Conservation (phyloP, 129 eudicot genomes). For the Helichrysum umbraculigerum region DNA sequence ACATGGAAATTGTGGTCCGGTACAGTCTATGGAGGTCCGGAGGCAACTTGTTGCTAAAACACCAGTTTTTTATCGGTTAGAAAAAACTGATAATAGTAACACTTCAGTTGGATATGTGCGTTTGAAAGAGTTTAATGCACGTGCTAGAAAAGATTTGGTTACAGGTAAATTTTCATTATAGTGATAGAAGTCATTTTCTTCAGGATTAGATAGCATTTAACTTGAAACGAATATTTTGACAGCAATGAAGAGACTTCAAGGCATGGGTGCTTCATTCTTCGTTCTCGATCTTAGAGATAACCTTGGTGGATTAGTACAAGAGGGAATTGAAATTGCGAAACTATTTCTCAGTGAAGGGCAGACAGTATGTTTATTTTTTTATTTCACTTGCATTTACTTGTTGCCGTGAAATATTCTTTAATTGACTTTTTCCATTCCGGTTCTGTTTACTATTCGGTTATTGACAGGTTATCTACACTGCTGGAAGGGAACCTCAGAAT, state of each 20-base stretch:
- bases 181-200: not conserved
- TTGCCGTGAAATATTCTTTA: not conserved
- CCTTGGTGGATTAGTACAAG: slow-evolving; percentile 95
- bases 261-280: slow-evolving; percentile 71
- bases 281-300: slow-evolving; percentile 95
- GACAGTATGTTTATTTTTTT: slow-evolving; percentile 45
- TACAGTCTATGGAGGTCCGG: slow-evolving; percentile 58
- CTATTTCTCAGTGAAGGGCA: slow-evolving; percentile 77
- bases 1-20: slow-evolving; percentile 93
- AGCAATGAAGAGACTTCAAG: slow-evolving; percentile 95
- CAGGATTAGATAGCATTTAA: not conserved
- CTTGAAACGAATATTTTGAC: slow-evolving; percentile 24
- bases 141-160: slow-evolving; percentile 88
- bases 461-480: slow-evolving; percentile 83
- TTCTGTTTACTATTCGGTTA: slow-evolving; percentile 16
- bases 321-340: slow-evolving; percentile 94
- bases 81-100: slow-evolving; percentile 62
- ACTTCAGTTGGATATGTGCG: slow-evolving; percentile 82
- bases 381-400: not conserved
- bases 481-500: slow-evolving; percentile 80
- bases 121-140: slow-evolving; percentile 91
- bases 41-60: slow-evolving; percentile 89
- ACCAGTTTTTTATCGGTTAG: slow-evolving; percentile 85
- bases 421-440: not conserved
- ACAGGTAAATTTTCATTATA: slow-evolving; percentile 46